These are phyloP conservation scores for Microcera coccophila DNA, from an alignment of 2,329 filamentous ascomycete genomes.

Conservation along the genomic window DNA sequence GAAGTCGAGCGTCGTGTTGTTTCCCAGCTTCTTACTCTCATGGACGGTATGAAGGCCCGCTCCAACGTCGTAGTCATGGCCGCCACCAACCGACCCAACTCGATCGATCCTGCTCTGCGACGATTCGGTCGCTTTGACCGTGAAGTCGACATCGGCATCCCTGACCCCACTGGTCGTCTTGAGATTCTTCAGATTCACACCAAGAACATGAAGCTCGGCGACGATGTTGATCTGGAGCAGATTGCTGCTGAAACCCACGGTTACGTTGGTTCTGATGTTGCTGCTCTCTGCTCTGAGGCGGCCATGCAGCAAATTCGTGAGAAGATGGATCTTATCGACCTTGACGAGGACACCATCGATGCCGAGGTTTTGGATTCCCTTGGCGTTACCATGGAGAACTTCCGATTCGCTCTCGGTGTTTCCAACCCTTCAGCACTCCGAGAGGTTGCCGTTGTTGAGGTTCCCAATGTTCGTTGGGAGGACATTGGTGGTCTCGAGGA, in stretches of 20 bases:
- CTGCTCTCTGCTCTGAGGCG: constrained; percentile 96
- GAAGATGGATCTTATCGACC: constrained; percentile 99
- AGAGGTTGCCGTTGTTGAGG: constrained; percentile 97
- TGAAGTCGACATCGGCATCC: constrained; percentile 97
- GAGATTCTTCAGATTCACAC: constrained; percentile 99
- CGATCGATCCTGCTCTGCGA: constrained; percentile 93
- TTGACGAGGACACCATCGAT: constrained; percentile 98
- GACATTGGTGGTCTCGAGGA: constrained; percentile 97
- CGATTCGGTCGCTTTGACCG: constrained; percentile 98
- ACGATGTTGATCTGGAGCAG: constrained; percentile 94
- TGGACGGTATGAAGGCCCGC: constrained; percentile 99
- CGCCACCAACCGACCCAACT: constrained; percentile 97
- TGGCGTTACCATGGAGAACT: constrained; percentile 99
- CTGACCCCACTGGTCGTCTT: constrained; percentile 94
- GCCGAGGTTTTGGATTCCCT: constrained; percentile 97
- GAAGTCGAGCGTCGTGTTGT: constrained; percentile 98
- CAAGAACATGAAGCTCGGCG: constrained; percentile 99
- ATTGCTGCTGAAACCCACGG: constrained; percentile 98
- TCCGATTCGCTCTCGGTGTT: constrained; percentile 95
- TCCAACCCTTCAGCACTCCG: constrained; percentile 98
- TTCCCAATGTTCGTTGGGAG: constrained; percentile 99
- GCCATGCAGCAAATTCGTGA: constrained; percentile 99
- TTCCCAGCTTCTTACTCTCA: constrained; percentile 92
- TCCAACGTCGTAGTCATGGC: constrained; percentile 99
- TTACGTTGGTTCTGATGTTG: constrained; percentile 97